Conservation (phyloP, 306 rosid species). For the Medicago arabica region DNA sequence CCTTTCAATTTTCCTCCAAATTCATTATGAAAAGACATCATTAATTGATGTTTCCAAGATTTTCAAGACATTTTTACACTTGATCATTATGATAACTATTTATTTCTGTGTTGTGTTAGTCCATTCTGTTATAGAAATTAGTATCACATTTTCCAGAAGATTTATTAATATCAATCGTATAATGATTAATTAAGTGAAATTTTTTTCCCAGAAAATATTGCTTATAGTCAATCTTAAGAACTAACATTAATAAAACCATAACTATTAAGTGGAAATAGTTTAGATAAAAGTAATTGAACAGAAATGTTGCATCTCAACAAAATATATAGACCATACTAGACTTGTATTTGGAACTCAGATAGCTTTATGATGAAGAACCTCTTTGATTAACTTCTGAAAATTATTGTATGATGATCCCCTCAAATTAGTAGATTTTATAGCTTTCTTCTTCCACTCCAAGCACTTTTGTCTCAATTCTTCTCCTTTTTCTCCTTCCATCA, state of each 20-base stretch:
- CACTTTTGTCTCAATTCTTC: conserved; percentile 12
- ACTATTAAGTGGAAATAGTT: background rate
- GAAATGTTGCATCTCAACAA: background rate
- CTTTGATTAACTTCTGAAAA: background rate
- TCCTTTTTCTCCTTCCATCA: conserved; percentile 28
- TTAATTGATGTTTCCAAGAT: too few species aligned
- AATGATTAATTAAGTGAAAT: too few species aligned
- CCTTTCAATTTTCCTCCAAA: too few species aligned
- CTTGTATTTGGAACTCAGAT: background rate
- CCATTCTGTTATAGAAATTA: too few species aligned
- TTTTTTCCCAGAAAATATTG: too few species aligned
- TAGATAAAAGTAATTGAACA: background rate
- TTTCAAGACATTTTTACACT: too few species aligned
- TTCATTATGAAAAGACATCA: too few species aligned
- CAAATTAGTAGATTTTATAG: background rate
- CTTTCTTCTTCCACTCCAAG: conserved; percentile 31
- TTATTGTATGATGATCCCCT: conserved; percentile 27
- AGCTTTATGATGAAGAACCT: background rate
- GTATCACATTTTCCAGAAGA: too few species aligned
- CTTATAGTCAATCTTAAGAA: too few species aligned
- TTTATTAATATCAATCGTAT: too few species aligned
- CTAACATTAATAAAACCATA: background rate
- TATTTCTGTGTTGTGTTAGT: too few species aligned
- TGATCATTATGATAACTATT: too few species aligned
- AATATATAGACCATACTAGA: background rate